A percentile compares a stretch with the other conserved stretches of the same genome.
Evolutionary conservation across 1,139 yeast species (phyloP).

Genomic region (Blastobotrys proliferans): DNA sequence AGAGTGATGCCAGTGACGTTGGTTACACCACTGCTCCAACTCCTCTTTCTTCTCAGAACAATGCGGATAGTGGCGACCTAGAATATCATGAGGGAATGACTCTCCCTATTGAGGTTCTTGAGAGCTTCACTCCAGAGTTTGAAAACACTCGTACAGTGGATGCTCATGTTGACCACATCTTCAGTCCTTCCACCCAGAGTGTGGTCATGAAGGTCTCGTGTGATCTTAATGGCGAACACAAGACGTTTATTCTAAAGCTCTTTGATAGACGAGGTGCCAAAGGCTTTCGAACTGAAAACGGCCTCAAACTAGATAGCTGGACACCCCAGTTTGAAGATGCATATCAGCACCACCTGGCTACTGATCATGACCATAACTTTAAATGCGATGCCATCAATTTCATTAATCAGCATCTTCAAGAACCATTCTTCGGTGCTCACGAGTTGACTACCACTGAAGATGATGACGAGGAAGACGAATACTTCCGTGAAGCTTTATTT

Average conservation of each 20-base stretch:
- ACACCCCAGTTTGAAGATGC: conserved; percentile 2
- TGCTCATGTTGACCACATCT: conserved; percentile 3
- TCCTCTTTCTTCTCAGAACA: neutral
- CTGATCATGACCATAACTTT: neutral
- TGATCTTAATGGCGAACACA: neutral
- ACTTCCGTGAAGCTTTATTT: conserved; percentile 9
- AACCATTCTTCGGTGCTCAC: conserved; percentile 7
- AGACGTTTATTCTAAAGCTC: conserved; percentile 2
- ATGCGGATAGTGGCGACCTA: no score
- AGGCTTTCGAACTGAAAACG: conserved; percentile 9
- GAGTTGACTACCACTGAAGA: neutral
- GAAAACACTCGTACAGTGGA: neutral
- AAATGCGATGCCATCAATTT: neutral
- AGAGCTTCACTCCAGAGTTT: neutral
- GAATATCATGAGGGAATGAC: conserved; percentile 6
- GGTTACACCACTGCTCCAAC: no score
- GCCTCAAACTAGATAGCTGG: conserved; percentile 2
- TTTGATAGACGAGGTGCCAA: conserved; percentile 12
- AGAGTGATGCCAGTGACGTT: neutral
- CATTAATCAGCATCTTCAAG: conserved; percentile 1
- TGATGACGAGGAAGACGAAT: neutral
- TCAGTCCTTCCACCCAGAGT: conserved; percentile 10
- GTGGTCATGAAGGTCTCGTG: conserved; percentile 8
- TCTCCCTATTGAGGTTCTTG: conserved; percentile 1
- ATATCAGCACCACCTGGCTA: conserved; percentile 6